phyloP scores from a whole-genome alignment of 2,329 filamentous ascomycete genomes.

The Huntiella omanensis region DNA sequence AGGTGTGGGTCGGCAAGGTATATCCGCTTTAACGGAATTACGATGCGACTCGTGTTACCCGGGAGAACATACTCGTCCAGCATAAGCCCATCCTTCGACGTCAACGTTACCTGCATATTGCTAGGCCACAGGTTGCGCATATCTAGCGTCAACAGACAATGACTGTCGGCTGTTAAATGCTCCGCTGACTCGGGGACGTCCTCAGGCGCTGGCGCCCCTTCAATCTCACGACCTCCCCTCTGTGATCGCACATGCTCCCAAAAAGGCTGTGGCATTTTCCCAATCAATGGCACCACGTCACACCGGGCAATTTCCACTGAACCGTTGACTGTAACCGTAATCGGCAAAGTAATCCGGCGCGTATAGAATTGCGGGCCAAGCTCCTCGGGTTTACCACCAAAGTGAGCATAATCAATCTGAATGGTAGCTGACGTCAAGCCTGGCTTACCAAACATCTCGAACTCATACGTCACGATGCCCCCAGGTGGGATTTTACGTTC shows the following conservation, averaged over 20 bases:
- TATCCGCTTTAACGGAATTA: constrained; percentile 57
- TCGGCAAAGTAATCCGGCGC: constrained; percentile 58
- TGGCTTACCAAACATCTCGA: constrained; percentile 73
- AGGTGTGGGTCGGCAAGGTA: constrained; percentile 61
- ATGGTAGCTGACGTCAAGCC: constrained; percentile 63
- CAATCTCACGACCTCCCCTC: background rate
- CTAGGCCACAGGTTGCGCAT: constrained; percentile 81
- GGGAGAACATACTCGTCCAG: constrained; percentile 41
- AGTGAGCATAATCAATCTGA: constrained; percentile 69
- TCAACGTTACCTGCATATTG: constrained; percentile 48
- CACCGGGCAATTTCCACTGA: constrained; percentile 67
- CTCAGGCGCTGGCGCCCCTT: background rate
- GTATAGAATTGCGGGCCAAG: constrained; percentile 63
- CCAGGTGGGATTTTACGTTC: constrained; percentile 46
- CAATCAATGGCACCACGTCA: constrained; percentile 57
- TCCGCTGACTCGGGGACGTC: constrained; percentile 11
- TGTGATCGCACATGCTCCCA: constrained; percentile 29
- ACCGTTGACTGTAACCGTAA: constrained; percentile 81
- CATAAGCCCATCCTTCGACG: constrained; percentile 28
- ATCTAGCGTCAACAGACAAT: constrained; percentile 67
- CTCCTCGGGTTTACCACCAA: constrained; percentile 52
- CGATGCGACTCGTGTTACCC: constrained; percentile 52
- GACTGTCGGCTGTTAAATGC: constrained; percentile 29
- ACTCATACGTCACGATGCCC: constrained; percentile 50
- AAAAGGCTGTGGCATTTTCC: constrained; percentile 40